phyloP scores from a whole-genome alignment of 108 stramenopile species.

The Craspedostauros australis region DNA sequence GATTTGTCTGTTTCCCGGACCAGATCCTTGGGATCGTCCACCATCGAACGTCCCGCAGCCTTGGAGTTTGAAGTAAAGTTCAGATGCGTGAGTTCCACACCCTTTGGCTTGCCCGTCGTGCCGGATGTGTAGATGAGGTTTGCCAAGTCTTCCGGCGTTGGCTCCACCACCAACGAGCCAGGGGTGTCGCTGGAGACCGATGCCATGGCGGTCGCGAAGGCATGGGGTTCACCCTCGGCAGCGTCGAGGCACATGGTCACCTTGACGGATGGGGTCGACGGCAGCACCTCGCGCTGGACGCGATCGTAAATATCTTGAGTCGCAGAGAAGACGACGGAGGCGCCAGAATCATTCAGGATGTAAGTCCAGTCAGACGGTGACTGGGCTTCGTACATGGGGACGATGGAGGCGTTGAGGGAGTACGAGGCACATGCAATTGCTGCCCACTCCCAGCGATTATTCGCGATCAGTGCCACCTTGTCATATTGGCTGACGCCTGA shows the following conservation, averaged over 20 bases:
- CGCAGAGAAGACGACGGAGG: constrained; percentile 64
- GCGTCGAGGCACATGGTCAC: constrained; percentile 72
- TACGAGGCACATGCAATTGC: constrained; percentile 81
- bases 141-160: constrained; percentile 79
- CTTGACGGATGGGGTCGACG: constrained; percentile 59
- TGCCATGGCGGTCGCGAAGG: constrained; percentile 63
- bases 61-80: constrained; percentile 84
- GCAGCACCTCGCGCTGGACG: constrained; percentile 61
- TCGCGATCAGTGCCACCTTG: constrained; percentile 84
- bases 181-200: constrained; percentile 21
- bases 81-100: constrained; percentile 85
- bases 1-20: constrained; percentile 63
- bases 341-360: constrained; percentile 87
- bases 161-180: constrained; percentile 30
- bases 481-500: constrained; percentile 61
- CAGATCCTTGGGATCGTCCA: constrained; percentile 63
- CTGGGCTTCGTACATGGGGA: constrained; percentile 98
- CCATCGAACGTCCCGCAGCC: constrained; percentile 59
- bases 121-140: constrained; percentile 91
- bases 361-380: constrained; percentile 90
- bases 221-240: constrained; percentile 55
- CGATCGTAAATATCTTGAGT: constrained; percentile 75
- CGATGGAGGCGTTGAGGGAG: constrained; percentile 83
- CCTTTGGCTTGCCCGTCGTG: constrained; percentile 93
- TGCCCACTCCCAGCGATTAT: constrained; percentile 94